Conservation (phyloP, 1,284 basidiomycete species). For the Leccinum olivaceoglutinosum region DNA sequence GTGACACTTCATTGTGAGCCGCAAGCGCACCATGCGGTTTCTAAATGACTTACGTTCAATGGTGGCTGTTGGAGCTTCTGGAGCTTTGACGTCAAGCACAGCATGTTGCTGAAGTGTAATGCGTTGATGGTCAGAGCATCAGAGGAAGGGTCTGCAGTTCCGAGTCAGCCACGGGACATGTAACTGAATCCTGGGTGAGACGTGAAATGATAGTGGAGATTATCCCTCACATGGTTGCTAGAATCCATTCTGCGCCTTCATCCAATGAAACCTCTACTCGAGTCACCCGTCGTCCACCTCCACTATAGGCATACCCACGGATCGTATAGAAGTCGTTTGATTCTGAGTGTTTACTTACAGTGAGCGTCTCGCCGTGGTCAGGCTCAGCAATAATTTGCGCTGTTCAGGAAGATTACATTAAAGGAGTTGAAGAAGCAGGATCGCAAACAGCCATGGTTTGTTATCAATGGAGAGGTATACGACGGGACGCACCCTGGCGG, state of each 20-base stretch:
- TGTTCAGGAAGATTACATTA: constrained; percentile 46
- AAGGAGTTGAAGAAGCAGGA: constrained; percentile 43
- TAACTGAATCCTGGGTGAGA: constrained; percentile 22
- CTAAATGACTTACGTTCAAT: neutral
- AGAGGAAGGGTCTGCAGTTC: constrained; percentile 46
- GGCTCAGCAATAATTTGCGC: constrained; percentile 49
- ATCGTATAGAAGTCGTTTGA: constrained; percentile 31
- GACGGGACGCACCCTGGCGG: constrained; percentile 50
- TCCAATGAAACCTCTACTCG: constrained; percentile 61
- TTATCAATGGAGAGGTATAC: constrained; percentile 53
- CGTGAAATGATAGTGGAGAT: constrained; percentile 2
- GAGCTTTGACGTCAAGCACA: constrained; percentile 39
- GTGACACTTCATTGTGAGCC: constrained; percentile 47
- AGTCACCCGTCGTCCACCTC: constrained; percentile 58
- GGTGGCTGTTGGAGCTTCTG: constrained; percentile 64
- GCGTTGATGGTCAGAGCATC: constrained; percentile 51
- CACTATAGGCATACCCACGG: constrained; percentile 61
- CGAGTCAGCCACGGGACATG: constrained; percentile 45
- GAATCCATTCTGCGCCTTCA: constrained; percentile 49
- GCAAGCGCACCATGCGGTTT: neutral
- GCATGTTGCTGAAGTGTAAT: constrained; percentile 32
- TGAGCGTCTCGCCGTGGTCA: constrained; percentile 48
- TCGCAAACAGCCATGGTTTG: constrained; percentile 53
- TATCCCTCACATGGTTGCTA: constrained; percentile 38
- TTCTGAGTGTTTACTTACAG: constrained; percentile 10